Percentiles rank a stretch among this genome's conserved stretches.
Evolutionary conservation across 371 early-diverging fungal species (phyloP).

Genomic region (Mortierella sp.): DNA sequence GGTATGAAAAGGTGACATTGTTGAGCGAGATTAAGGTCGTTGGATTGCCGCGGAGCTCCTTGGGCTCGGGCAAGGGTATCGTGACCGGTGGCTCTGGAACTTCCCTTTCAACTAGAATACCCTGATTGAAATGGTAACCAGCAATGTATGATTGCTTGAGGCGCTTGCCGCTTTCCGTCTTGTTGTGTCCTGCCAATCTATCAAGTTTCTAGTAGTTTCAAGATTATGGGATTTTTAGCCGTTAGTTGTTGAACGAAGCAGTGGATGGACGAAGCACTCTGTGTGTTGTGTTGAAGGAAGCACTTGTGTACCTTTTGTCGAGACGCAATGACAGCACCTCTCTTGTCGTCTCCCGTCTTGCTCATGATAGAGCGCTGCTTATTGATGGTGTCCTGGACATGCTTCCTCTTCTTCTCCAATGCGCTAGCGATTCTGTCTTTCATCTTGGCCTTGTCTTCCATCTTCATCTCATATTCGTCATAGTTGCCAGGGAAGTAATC

Average conservation of each 20-base stretch:
- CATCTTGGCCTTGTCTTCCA: constrained; percentile 69
- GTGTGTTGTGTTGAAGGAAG: neutral
- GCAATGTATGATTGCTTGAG: constrained; percentile 73
- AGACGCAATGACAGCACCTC: constrained; percentile 74
- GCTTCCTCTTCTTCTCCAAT: constrained; percentile 68
- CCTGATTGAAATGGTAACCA: constrained; percentile 63
- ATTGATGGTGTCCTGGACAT: constrained; percentile 70
- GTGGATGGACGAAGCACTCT: too few relatives aligned
- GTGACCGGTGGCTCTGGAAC: constrained; percentile 59
- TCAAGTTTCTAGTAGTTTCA: constrained; percentile 60
- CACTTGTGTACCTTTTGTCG: constrained; percentile 70
- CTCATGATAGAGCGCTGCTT: constrained; percentile 75
- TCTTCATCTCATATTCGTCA: constrained; percentile 72
- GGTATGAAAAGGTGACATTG: constrained; percentile 70
- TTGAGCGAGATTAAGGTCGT: constrained; percentile 74
- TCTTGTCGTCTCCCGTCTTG: constrained; percentile 81
- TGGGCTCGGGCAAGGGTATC: constrained; percentile 68
- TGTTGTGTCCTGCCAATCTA: constrained; percentile 67
- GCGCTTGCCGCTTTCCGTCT: constrained; percentile 70
- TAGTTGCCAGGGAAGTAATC: constrained; percentile 81
- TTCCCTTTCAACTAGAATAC: constrained; percentile 70
- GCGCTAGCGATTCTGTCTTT: constrained; percentile 63
- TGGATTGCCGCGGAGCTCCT: constrained; percentile 64
- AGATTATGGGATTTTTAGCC: neutral
- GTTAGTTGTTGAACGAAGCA: neutral